phyloP scores from a whole-genome alignment of 1,139 yeast species.

The Zygoascus sp. region DNA sequence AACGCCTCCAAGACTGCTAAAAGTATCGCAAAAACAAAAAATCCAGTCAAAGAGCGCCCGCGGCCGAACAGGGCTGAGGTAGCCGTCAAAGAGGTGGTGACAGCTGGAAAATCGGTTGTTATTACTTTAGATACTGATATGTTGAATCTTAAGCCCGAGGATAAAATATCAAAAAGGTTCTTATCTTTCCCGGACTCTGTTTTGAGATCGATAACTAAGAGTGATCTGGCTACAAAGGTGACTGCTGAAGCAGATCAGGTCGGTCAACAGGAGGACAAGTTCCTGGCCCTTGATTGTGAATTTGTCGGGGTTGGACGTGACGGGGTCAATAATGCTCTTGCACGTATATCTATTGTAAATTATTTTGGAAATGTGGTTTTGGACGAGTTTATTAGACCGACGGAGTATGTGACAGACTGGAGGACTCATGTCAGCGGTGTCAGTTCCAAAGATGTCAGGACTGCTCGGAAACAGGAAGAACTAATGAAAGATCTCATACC shows the following conservation, averaged over 20 bases:
- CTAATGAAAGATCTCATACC: constrained; percentile 59
- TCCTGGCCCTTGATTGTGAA: constrained; percentile 85
- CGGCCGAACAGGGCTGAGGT: neutral
- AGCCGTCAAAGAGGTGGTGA: neutral
- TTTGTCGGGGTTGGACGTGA: constrained; percentile 86
- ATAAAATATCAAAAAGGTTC: neutral
- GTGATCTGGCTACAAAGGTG: constrained; percentile 12
- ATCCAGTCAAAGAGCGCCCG: neutral
- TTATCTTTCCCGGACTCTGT: neutral
- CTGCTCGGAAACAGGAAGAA: constrained; percentile 59
- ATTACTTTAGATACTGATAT: neutral
- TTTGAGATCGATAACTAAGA: neutral
- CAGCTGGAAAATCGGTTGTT: neutral
- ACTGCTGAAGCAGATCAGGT: neutral
- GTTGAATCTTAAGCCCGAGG: neutral
- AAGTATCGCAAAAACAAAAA: neutral
- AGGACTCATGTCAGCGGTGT: constrained; percentile 95
- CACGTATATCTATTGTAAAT: constrained; percentile 83
- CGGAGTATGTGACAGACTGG: constrained; percentile 79
- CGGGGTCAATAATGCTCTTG: constrained; percentile 66
- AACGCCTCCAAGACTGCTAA: neutral
- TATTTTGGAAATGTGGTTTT: constrained; percentile 67
- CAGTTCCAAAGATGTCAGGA: constrained; percentile 59
- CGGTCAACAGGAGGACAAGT: constrained; percentile 49
- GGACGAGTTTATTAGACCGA: constrained; percentile 73